phyloP scores from a whole-genome alignment of 176 grass and related monocot species.

The Urochloa ruziziensis region DNA sequence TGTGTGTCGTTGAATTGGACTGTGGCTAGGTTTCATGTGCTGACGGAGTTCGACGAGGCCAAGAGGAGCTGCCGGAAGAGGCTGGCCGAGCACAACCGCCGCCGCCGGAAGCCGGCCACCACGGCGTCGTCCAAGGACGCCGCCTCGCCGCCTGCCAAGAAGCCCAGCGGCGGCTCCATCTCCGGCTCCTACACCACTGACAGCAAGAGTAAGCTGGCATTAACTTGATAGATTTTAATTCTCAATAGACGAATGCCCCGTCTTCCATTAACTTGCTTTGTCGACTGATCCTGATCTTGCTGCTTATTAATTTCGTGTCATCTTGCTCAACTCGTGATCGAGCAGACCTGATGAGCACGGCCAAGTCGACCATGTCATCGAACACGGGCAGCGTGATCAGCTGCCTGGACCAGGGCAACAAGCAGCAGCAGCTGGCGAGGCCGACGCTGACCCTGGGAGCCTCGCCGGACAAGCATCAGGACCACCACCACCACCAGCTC shows the following conservation, averaged over 20 bases:
- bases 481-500: background rate
- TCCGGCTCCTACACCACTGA: conserved; percentile 36
- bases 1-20: background rate
- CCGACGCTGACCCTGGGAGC: conserved; percentile 49
- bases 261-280: too few species aligned
- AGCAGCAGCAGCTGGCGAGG: conserved; percentile 26
- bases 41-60: conserved; percentile 69
- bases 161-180: conserved; percentile 19
- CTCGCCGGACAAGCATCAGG: background rate
- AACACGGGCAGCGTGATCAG: conserved; percentile 55
- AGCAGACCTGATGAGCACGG: conserved; percentile 18
- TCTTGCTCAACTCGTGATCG: background rate
- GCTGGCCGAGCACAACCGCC: conserved; percentile 81
- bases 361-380: conserved; percentile 53
- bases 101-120: conserved; percentile 59
- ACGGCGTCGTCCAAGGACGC: conserved; percentile 11
- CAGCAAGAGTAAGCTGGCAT: conserved; percentile 38
- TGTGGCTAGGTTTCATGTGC: conserved; percentile 63
- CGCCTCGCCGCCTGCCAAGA: conserved; percentile 29
- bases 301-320: background rate
- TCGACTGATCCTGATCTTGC: background rate
- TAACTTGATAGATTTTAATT: too few species aligned
- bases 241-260: too few species aligned
- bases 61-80: conserved; percentile 81
- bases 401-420: conserved; percentile 40